A percentile compares a stretch with the other conserved stretches of the same genome.
These are phyloP conservation scores for Leccinum olivaceopallidum DNA, from an alignment of 768 basidiomycete genomes.

Conservation along the genomic window DNA sequence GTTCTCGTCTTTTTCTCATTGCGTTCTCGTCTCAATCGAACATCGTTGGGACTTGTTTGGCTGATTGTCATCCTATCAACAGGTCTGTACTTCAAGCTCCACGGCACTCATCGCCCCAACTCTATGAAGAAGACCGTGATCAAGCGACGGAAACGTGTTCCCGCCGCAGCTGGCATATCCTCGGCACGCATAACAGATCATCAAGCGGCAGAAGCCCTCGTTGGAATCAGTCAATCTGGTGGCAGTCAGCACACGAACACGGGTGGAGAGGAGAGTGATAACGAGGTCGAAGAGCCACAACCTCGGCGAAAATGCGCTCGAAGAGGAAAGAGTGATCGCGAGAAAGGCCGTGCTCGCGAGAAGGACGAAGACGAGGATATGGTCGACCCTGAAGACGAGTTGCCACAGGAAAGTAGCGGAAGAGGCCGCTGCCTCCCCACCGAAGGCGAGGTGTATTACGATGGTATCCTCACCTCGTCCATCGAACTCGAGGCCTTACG, in stretches of 20 bases:
- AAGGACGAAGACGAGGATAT: conserved; percentile 51
- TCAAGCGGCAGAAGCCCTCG: conserved; percentile 86
- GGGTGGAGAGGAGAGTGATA: conserved; percentile 44
- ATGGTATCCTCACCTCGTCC: too few species aligned
- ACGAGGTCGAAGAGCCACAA: conserved; percentile 41
- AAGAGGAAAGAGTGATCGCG: conserved; percentile 38
- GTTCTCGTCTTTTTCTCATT: background rate
- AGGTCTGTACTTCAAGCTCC: conserved; percentile 99
- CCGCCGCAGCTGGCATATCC: conserved; percentile 64
- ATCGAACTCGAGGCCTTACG: too few species aligned
- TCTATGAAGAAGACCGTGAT: conserved; percentile 99
- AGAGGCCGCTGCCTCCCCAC: conserved; percentile 14
- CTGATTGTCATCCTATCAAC: conserved; percentile 23
- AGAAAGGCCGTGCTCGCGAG: conserved; percentile 36
- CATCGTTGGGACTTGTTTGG: background rate
- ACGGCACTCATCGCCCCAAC: conserved; percentile 94
- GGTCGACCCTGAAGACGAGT: conserved; percentile 42
- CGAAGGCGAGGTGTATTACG: too few species aligned
- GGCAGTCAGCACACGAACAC: conserved; percentile 37
- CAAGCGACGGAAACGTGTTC: conserved; percentile 96
- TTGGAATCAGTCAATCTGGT: conserved; percentile 68
- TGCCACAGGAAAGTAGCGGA: conserved; percentile 33
- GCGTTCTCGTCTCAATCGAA: background rate
- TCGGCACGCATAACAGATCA: conserved; percentile 71
- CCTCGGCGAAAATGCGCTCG: conserved; percentile 62